phyloP scores from a whole-genome alignment of 345 rosid genomes.

The Erucastrum elatum region DNA sequence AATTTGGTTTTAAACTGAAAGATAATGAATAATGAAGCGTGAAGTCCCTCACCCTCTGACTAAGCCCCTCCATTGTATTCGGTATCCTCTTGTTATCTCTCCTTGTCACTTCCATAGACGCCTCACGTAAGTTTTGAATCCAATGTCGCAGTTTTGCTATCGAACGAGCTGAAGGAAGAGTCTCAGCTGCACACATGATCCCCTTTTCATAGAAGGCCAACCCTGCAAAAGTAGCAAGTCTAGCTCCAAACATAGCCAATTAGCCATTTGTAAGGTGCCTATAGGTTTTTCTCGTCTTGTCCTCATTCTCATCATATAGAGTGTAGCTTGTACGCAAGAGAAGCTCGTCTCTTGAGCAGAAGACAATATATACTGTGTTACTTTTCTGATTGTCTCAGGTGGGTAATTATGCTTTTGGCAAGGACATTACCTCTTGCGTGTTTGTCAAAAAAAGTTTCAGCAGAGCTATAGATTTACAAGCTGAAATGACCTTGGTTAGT shows the following conservation, averaged over 20 bases:
- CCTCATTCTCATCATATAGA: slow-evolving; percentile 79
- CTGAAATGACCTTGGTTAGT: slow-evolving; percentile 43
- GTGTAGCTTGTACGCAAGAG: slow-evolving; percentile 72
- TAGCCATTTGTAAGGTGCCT: slow-evolving; percentile 66
- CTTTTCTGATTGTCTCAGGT: slow-evolving; percentile 42
- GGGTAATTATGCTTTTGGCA: background rate
- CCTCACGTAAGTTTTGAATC: slow-evolving; percentile 52
- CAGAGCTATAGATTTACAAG: slow-evolving; percentile 52
- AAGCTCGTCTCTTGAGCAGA: slow-evolving; percentile 75
- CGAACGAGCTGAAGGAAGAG: slow-evolving; percentile 67
- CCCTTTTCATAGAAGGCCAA: slow-evolving; percentile 67
- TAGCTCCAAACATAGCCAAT: slow-evolving; percentile 70
- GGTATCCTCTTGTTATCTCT: slow-evolving; percentile 56
- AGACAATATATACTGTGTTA: slow-evolving; percentile 51
- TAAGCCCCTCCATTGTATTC: slow-evolving; percentile 55
- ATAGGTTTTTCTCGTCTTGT: slow-evolving; percentile 52
- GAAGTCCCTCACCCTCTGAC: slow-evolving; percentile 40
- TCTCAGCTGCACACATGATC: slow-evolving; percentile 73
- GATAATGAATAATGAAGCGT: background rate
- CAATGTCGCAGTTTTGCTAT: slow-evolving; percentile 87
- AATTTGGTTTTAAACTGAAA: no score
- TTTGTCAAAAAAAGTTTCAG: background rate
- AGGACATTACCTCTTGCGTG: slow-evolving; percentile 38
- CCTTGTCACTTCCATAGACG: slow-evolving; percentile 23
- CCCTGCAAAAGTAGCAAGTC: slow-evolving; percentile 59